phyloP scores from a whole-genome alignment of 352 stramenopile species.

The Globisporangium polare region DNA sequence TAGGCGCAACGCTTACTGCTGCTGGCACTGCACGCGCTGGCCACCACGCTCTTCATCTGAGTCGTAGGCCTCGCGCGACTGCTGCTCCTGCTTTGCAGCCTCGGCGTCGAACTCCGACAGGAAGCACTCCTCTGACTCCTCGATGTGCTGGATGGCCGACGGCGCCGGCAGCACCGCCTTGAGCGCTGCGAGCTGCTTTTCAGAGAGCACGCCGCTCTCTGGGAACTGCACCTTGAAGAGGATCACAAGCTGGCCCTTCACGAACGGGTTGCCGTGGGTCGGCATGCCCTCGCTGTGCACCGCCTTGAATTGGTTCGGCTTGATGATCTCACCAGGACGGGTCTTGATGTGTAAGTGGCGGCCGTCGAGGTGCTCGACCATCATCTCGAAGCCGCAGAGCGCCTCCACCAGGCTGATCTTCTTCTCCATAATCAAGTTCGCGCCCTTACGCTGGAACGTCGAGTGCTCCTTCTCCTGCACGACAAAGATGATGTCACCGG shows the following conservation, averaged over 20 bases:
- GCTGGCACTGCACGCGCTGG: slow-evolving; percentile 86
- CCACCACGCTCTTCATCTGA: slow-evolving; percentile 93
- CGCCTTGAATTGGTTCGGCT: slow-evolving; percentile 91
- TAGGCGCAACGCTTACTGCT: slow-evolving; percentile 59
- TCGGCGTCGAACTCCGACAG: slow-evolving; percentile 93
- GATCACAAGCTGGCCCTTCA: slow-evolving; percentile 98
- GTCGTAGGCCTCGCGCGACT: slow-evolving; percentile 79
- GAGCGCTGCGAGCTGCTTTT: slow-evolving; percentile 80
- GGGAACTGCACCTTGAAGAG: slow-evolving; percentile 97
- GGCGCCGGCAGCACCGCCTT: slow-evolving; percentile 54
- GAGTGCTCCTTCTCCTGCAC: slow-evolving; percentile 97
- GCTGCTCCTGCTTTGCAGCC: slow-evolving; percentile 78
- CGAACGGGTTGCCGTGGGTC: slow-evolving; percentile 96
- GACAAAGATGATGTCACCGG: slow-evolving; percentile 97
- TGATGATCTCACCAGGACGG: slow-evolving; percentile 91
- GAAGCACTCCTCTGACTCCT: slow-evolving; percentile 77
- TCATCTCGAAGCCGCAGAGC: slow-evolving; percentile 88
- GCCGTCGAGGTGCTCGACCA: slow-evolving; percentile 92
- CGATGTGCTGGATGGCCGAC: slow-evolving; percentile 37
- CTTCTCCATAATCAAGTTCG: slow-evolving; percentile 96
- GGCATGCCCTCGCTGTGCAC: slow-evolving; percentile 98
- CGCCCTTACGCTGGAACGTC: slow-evolving; percentile 95
- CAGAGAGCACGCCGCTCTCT: slow-evolving; percentile 80
- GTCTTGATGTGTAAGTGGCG: slow-evolving; percentile 92
- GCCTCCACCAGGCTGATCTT: slow-evolving; percentile 95